These are phyloP conservation scores for Stachybotrys echinatus DNA, from an alignment of 2,329 filamentous ascomycete genomes.

Conservation along the genomic window DNA sequence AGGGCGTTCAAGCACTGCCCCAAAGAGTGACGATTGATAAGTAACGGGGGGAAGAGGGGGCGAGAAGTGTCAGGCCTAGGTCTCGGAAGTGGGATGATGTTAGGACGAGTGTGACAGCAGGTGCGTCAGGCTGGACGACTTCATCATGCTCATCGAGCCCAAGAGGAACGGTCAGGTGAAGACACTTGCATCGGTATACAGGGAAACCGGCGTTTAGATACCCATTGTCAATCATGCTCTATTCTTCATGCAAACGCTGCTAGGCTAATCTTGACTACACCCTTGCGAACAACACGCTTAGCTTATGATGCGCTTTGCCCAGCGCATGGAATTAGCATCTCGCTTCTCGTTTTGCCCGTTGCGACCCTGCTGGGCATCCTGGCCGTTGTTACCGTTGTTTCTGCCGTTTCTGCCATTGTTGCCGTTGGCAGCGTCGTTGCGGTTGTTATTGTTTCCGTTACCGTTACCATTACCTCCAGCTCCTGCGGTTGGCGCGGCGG, in stretches of 20 bases:
- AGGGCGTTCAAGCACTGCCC: slow-evolving; percentile 31
- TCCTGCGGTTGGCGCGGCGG: slow-evolving; percentile 1
- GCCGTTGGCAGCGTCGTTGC: slow-evolving; percentile 3
- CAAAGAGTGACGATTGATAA: slow-evolving; percentile 30
- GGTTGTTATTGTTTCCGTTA: slow-evolving; percentile 5
- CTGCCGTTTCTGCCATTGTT: slow-evolving; percentile 6
- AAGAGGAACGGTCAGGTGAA: background rate
- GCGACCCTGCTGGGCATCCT: slow-evolving; percentile 3
- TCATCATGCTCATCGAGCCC: background rate
- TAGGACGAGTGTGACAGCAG: too few species aligned
- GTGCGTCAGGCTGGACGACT: background rate
- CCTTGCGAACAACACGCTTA: background rate
- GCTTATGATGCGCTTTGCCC: slow-evolving; percentile 8
- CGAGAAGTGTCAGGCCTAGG: too few species aligned
- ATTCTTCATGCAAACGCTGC: background rate
- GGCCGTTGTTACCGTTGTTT: slow-evolving; percentile 7
- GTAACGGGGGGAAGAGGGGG: slow-evolving; percentile 9
- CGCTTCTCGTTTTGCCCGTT: slow-evolving; percentile 7
- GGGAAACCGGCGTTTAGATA: background rate
- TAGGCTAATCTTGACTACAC: background rate
- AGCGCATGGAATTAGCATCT: slow-evolving; percentile 5
- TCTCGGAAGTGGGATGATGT: too few species aligned
- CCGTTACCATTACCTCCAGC: slow-evolving; percentile 10
- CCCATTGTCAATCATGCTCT: background rate
- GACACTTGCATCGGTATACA: background rate